A percentile compares a stretch with the other conserved stretches of the same genome.
phyloP scores from a whole-genome alignment of 768 basidiomycete genomes.

The Tubosaeta sp. region DNA sequence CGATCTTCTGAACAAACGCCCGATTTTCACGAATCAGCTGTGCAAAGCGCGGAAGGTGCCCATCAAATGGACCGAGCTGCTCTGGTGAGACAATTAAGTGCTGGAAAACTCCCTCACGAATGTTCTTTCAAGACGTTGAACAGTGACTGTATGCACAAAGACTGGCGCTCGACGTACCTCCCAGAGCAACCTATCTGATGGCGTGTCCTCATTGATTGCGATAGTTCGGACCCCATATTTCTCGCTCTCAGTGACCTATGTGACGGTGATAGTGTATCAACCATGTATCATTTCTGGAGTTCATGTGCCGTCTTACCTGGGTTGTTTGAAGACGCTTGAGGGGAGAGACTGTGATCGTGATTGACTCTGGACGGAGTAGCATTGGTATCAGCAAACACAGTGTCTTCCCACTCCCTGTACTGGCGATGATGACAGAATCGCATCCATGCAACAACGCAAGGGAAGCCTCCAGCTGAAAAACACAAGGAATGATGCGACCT shows the following conservation, averaged over 20 bases:
- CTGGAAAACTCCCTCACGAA: too few relatives aligned
- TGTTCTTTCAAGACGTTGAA: too few relatives aligned
- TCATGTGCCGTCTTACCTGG: background rate
- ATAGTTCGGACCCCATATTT: background rate
- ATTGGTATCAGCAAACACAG: background rate
- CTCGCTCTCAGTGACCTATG: background rate
- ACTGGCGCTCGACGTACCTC: background rate
- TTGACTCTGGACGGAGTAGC: background rate
- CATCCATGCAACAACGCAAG: background rate
- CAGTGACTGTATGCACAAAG: too few relatives aligned
- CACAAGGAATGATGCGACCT: background rate
- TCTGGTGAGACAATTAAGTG: too few relatives aligned
- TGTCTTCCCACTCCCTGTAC: conserved; percentile 2
- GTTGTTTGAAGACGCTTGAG: conserved; percentile 6
- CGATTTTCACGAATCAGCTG: too few relatives aligned
- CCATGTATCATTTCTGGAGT: too few relatives aligned
- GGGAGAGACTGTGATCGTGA: conserved; percentile 1
- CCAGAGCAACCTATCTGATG: background rate
- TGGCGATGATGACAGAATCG: background rate
- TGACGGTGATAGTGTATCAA: background rate
- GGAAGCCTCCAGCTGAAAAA: background rate
- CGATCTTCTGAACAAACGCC: too few relatives aligned
- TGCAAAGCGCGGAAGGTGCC: too few relatives aligned
- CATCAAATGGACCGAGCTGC: too few relatives aligned
- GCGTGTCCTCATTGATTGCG: conserved; percentile 9